Base-by-base conservation (phyloP, 2,329 filamentous ascomycete species). In the Pseudogymnoascus sp. region DNA sequence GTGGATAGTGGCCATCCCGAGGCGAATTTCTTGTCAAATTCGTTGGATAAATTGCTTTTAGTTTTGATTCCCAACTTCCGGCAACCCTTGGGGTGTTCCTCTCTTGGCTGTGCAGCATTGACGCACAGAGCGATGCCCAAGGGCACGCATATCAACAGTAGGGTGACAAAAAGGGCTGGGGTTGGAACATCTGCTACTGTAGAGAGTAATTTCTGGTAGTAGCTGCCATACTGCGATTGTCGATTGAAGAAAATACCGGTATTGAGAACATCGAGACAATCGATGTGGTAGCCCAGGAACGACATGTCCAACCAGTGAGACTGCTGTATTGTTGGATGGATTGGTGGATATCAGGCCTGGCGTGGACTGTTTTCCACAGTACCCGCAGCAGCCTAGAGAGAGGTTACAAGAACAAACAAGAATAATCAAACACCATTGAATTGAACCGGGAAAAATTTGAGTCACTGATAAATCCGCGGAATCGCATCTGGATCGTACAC, bases 21-120 rank as follows among this genome's bases (percentile, higher is more conserved):
- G 57, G 69, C 75, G 68, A 81, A 83, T 60, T 77, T 78, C 9
- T 75, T 74, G 50, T 82, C 75, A 65, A 79, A 82, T 69, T 86
- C 81, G 68, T 86, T 83, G 29, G 72, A 67, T 3, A 86, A 72
- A 66, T 86, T 84, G 66, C 78, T 82, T 57, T 73, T 66, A 3
- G 68, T 75, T 64, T 72, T 72, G 39, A 83, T 69, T 13, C 81
- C 81, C 10, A 85, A 68, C 67, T 77, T 81, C 59, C 76, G 74
- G 66, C 82, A 84, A 61, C 82, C 82, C 63, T 71, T 72, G 0
- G 77, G 77, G n/a, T 74, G 62, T 33, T 72, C 68, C 5, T 70
- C 68, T 4, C 64, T 63, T n/a, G 69, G 63, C 58, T 68, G 66
- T 7, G 70, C 67, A 44, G 70, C 66, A 59, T 70, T 68, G 58